Base-by-base conservation (phyloP, 75 land plant species). In the Cupressus sempervirens region DNA sequence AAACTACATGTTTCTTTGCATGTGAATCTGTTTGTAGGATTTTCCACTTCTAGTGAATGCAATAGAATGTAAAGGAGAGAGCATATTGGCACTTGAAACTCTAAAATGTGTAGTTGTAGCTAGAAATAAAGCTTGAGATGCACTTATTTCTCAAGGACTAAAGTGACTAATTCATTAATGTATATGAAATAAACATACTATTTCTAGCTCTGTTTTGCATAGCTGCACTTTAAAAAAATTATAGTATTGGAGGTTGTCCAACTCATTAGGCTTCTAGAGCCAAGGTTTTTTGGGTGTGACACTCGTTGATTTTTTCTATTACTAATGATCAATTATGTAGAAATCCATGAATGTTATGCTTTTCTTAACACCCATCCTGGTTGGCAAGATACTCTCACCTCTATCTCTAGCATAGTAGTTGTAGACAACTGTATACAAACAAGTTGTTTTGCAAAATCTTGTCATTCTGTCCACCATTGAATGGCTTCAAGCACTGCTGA, bases 1-100 rank as follows among this genome's bases (percentile, higher is more conserved):
- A 8, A 40, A 41, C 1, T 0, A 26, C 50, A 10, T 79, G 46
- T 41, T 26, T 79, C 46, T 43, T 43, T 46, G 40, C 40, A 40
- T 18, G 26, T 43, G 12, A 12, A 1, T 72, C 83, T 38, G 32
- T 54, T 75, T 58, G 35, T 90, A 98, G 99, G 98, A 96, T 84
- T 98, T 98, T 48, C 99, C 99, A 46, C 88, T 98, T 87, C 88
- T 98, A 67, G 95, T 98, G 99, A 96, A 98, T 90, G 99, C 99
- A 79, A 98, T 98, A 85, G 99, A 98, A 65, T 98, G 99, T 98
- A 95, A 95, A 88, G 97, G 99, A 52, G 99, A 98, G 68, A 98
- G 99, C 86, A 96, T 98, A 26, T 88, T 96, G 52, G 99, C 99
- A 29, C 92, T 98, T 83, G 99, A 98, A 83, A 98, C 99, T 35